Percentiles rank a stretch among this genome's conserved stretches.
phyloP scores from a whole-genome alignment of 306 rosid genomes.

The Acacia confusa region DNA sequence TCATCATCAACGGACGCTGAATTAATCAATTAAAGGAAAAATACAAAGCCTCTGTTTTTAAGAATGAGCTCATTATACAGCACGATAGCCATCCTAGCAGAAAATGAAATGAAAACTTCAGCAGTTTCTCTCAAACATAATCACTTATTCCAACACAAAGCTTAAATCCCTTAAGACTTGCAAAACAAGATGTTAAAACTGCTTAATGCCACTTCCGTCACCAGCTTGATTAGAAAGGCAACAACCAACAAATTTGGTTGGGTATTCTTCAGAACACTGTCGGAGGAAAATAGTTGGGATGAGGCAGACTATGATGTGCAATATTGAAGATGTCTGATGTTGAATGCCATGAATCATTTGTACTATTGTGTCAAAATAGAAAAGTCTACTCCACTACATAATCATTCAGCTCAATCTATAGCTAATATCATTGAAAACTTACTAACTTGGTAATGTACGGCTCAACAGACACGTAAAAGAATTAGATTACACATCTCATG shows the following conservation, averaged over 20 bases:
- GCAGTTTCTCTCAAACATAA: conserved; percentile 14
- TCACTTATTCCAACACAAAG: not conserved
- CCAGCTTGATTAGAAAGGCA: conserved; percentile 87
- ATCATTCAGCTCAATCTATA: conserved; percentile 13
- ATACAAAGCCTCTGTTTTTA: too few species aligned
- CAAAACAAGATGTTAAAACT: conserved; percentile 65
- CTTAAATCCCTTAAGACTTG: conserved; percentile 48
- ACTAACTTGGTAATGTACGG: not conserved
- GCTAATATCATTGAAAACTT: conserved; percentile 10
- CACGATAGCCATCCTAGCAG: conserved; percentile 69
- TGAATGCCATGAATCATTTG: not conserved
- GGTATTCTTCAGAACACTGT: conserved; percentile 80
- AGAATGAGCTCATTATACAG: conserved; percentile 78
- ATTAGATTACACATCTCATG: conserved; percentile 8
- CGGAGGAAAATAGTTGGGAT: conserved; percentile 29
- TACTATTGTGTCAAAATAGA: not conserved
- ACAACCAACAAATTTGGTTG: conserved; percentile 81
- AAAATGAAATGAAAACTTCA: conserved; percentile 28
- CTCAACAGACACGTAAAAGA: not conserved
- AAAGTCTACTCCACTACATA: not conserved
- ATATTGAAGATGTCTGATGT: not conserved
- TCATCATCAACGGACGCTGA: too few species aligned
- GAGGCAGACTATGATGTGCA: not conserved
- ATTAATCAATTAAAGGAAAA: too few species aligned
- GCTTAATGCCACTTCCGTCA: conserved; percentile 75